Evolutionary conservation across 805 yeast species (phyloP).

Genomic region (Saccharomycopsis fodiens): DNA sequence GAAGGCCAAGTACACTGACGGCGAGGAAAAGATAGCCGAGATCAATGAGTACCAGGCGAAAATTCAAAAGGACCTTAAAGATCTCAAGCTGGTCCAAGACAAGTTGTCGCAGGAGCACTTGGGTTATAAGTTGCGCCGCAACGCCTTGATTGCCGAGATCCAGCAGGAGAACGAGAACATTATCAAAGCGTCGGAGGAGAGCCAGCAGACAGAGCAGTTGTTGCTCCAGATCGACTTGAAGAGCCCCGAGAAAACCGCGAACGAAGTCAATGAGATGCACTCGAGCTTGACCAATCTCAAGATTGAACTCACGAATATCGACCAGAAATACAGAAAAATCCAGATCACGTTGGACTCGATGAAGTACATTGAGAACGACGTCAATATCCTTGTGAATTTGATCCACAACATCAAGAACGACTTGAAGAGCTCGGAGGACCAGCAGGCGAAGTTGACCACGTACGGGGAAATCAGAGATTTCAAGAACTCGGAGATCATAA

Average conservation of each 20-base stretch:
- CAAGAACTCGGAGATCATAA: slow-evolving; percentile 13
- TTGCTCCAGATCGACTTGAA: slow-evolving; percentile 15
- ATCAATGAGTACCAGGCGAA: slow-evolving; percentile 19
- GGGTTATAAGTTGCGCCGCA: slow-evolving; percentile 14
- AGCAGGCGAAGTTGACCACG: slow-evolving; percentile 10
- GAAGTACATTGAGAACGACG: slow-evolving; percentile 11
- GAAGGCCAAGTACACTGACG: slow-evolving; percentile 26
- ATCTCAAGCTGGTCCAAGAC: slow-evolving; percentile 17
- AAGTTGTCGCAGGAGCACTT: slow-evolving; percentile 19
- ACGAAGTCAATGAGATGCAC: slow-evolving; percentile 16
- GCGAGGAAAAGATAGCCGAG: slow-evolving; percentile 22
- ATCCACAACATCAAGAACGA: slow-evolving; percentile 14
- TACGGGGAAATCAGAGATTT: slow-evolving; percentile 17
- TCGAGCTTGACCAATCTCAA: slow-evolving; percentile 8
- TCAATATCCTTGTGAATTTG: slow-evolving; percentile 13
- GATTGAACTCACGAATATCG: slow-evolving; percentile 12
- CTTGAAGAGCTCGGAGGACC: slow-evolving; percentile 13
- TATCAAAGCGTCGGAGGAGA: slow-evolving; percentile 11
- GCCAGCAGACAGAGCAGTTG: slow-evolving; percentile 9
- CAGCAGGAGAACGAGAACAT: slow-evolving; percentile 17
- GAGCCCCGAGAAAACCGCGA: slow-evolving; percentile 14
- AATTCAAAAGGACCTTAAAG: slow-evolving; percentile 19
- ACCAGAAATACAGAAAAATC: slow-evolving; percentile 14
- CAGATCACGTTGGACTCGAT: slow-evolving; percentile 16
- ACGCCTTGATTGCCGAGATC: slow-evolving; percentile 14